A percentile compares a stretch with the other conserved stretches of the same genome.
phyloP scores from a whole-genome alignment of 257 asterid genomes.

The Jasminum sambac region DNA sequence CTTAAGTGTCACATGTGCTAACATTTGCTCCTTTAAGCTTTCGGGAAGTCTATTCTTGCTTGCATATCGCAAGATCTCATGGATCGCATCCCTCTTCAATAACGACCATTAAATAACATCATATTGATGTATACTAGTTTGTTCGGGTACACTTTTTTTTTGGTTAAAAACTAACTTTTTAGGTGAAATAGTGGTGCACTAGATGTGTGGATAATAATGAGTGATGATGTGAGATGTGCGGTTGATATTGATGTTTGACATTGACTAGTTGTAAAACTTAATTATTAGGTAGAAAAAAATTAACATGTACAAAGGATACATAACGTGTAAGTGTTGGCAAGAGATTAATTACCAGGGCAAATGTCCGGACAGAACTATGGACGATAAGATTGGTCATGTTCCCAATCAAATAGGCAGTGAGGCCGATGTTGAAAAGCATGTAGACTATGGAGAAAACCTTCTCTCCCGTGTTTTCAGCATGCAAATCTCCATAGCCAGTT shows the following conservation, averaged over 20 bases:
- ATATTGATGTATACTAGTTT: not conserved
- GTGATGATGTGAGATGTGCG: too few relatives aligned
- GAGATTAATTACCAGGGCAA: constrained; percentile 72
- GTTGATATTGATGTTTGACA: too few relatives aligned
- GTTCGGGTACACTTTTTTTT: too few relatives aligned
- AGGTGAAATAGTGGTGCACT: too few relatives aligned
- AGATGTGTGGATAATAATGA: too few relatives aligned
- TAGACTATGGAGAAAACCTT: constrained; percentile 75
- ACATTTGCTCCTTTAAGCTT: constrained; percentile 79
- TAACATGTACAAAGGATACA: not conserved
- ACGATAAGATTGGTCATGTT: constrained; percentile 95
- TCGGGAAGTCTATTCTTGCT: constrained; percentile 87
- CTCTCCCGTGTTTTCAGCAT: constrained; percentile 78
- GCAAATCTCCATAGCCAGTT: constrained; percentile 90
- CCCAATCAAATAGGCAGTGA: constrained; percentile 86
- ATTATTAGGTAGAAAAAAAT: too few relatives aligned
- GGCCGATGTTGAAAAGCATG: constrained; percentile 96
- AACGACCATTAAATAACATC: not conserved
- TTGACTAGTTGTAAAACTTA: too few relatives aligned
- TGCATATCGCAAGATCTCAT: constrained; percentile 67
- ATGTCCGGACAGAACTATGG: constrained; percentile 67
- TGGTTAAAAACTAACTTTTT: too few relatives aligned
- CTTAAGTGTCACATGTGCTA: constrained; percentile 78
- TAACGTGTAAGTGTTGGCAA: not conserved
- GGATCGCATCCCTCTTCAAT: constrained; percentile 75